These are phyloP conservation scores for Aspergillus ostianus DNA, from an alignment of 495 filamentous ascomycete species.

Conservation along the genomic window DNA sequence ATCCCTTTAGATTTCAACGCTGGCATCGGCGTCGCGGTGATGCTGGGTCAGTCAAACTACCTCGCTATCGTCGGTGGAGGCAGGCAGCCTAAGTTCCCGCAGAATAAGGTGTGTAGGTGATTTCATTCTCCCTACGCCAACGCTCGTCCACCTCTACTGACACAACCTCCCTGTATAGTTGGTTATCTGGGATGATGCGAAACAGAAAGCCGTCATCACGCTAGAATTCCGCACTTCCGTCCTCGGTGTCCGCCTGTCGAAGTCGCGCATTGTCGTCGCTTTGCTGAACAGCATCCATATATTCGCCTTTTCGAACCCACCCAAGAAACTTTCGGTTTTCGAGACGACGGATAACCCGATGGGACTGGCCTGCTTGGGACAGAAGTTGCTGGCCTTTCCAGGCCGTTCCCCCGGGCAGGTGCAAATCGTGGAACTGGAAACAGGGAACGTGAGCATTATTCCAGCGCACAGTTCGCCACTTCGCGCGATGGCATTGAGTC, in stretches of 20 bases:
- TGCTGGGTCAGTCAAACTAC: conserved; percentile 86
- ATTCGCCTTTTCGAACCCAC: conserved; percentile 77
- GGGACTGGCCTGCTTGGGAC: conserved; percentile 76
- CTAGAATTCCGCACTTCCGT: conserved; percentile 75
- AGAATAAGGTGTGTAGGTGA: conserved; percentile 69
- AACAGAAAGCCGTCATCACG: conserved; percentile 68
- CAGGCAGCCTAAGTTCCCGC: conserved; percentile 77
- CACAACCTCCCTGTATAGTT: conserved; percentile 45
- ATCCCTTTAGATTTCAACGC: conserved; percentile 71
- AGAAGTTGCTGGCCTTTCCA: conserved; percentile 74
- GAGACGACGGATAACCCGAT: conserved; percentile 85
- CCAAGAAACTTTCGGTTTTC: conserved; percentile 68
- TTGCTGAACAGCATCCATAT: conserved; percentile 80
- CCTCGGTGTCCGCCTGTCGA: conserved; percentile 73
- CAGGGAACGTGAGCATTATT: conserved; percentile 87
- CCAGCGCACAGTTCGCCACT: conserved; percentile 82
- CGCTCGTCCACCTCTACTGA: background rate
- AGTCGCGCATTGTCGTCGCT: conserved; percentile 75
- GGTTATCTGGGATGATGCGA: conserved; percentile 89
- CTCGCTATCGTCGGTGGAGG: conserved; percentile 90
- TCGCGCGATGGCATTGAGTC: conserved; percentile 75
- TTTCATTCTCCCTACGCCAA: background rate
- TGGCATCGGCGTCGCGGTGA: conserved; percentile 78
- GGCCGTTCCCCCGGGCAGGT: conserved; percentile 84
- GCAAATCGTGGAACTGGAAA: conserved; percentile 81